Evolutionary conservation across 1,139 yeast genomes (phyloP), one percentile per base, ranked within the genome.

Genomic region (Taphrina communis): DNA sequence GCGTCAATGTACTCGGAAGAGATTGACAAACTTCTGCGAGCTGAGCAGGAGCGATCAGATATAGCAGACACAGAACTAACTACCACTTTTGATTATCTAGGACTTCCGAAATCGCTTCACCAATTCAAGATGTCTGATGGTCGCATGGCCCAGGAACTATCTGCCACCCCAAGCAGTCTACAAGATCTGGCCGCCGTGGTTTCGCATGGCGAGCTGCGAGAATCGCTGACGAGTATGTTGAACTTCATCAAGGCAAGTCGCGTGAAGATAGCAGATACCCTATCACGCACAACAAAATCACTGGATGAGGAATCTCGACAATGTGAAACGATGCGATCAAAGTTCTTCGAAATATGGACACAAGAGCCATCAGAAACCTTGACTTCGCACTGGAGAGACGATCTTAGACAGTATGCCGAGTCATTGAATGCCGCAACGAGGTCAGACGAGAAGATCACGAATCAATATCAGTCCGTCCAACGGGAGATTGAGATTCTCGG

Each of bases 1-100:
- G 84, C 90, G 69, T 90, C 97, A 73, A 82, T 86, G 73, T 94
- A 94, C 77, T 89, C 97, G 0, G 99, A 94, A 76, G 93, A 90
- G 76, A 90, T 91, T 77, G 93, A 97, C 0, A 87, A 86, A 72
- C 79, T 90, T 65, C 79, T 92, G 67, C 83, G 99, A 73, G 83
- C 82, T 68, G 94, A 90, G 75, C 82, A 88, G 62, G 98, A 92
- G 72, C 83, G 84, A 72, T 85, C 87, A 39, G 94, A 90, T 69
- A 84, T 91, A 14, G 90, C 97, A 0, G 86, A 91, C 72, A 89
- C 90, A 76, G 96, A 92, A 75, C 82, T 89, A 66, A 78, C 83
- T 0, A 90, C 97, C 0, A 90, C 90, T 5, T 81, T 92, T 69
- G 97, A 91, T 75, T 90, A 85, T 74, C 83, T 92, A 73, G 88